Base-by-base conservation (phyloP, 768 basidiomycete genomes). In the Sporobolomyces roseus region DNA sequence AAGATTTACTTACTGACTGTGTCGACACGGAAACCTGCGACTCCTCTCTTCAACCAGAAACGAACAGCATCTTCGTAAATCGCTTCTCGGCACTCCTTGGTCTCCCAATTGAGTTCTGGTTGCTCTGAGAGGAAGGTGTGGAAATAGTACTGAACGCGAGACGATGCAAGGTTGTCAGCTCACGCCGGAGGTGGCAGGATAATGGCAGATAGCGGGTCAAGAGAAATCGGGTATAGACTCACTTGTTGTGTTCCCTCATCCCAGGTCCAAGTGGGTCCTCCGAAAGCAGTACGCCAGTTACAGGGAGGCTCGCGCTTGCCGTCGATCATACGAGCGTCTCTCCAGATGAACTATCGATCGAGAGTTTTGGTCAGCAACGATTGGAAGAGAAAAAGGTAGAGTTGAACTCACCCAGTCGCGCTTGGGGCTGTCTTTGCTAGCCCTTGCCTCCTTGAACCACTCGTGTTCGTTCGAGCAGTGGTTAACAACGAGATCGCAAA, bases 21-120 rank as follows among this genome's bases (percentile, higher is more conserved):
- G 78, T 85, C 63, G 73, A 89, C 85, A 27, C 87, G 80, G 77
- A 90, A 90, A 2, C 88, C 89, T 68, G 89, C 87, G 68, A 86
- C 85, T 1, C 89, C 88, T 55, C 85, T 80, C 61, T 85, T 82
- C n/a, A 88, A 80, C 88, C 88, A 89, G 75, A 87, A 89, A 49
- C 78, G 78, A 87, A 89, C 87, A 52, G 85, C 75, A 38, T 86
- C 84, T 78, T 81, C 19, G 86, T 1, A 88, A 81, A 12, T 85
- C 83, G 63, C 79, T 10, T 30, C 59, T 14, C 49, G 66, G n/a
- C 33, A 46, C 27, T 68, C 68, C 5, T 43, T 17, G 70, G 88
- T 87, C 58, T 88, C 86, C 87, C 87, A 89, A 75, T 90, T 89
- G 21, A 89, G 77, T 75, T 89, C 89, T 0, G 88, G 88, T 79